Conservation (phyloP, 768 basidiomycete species). For the Agaricus blazei region DNA sequence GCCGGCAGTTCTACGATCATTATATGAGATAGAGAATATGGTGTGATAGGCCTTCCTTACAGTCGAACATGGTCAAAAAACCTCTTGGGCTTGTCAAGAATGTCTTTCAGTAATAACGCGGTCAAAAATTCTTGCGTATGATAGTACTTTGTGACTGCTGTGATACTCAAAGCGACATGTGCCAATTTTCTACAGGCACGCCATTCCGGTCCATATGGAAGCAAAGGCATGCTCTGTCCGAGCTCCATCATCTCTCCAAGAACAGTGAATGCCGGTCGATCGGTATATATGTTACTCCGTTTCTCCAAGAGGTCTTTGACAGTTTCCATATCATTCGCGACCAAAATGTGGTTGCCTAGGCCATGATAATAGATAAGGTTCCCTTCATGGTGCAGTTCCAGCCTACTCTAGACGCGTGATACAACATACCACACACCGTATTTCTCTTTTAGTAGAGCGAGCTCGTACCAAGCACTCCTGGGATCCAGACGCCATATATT, state of each 20-base stretch:
- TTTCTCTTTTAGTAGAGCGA: neutral
- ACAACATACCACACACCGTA: neutral
- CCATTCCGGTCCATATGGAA: slow-evolving; percentile 13
- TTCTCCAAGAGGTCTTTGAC: slow-evolving; percentile 12
- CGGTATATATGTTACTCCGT: slow-evolving; percentile 9
- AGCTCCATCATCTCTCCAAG: slow-evolving; percentile 11
- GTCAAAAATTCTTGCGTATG: slow-evolving; percentile 19
- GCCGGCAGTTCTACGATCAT: slow-evolving; percentile 36
- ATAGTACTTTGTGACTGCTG: slow-evolving; percentile 27
- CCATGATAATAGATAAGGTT: neutral
- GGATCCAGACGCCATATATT: neutral
- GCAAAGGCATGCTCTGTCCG: slow-evolving; percentile 10
- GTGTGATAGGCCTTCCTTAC: neutral
- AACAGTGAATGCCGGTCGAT: slow-evolving; percentile 11
- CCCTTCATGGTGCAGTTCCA: neutral
- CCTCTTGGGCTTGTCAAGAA: neutral
- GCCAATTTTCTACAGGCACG: slow-evolving; percentile 21
- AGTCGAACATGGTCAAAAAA: neutral
- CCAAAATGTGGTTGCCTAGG: neutral
- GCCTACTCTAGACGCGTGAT: too few species aligned
- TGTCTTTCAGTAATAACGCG: neutral
- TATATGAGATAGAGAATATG: neutral
- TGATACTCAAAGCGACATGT: slow-evolving; percentile 21
- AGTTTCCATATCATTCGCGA: neutral
- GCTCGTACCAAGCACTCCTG: neutral